These are phyloP conservation scores for Boletales sp. DNA, from an alignment of 768 basidiomycete species.

Conservation along the genomic window DNA sequence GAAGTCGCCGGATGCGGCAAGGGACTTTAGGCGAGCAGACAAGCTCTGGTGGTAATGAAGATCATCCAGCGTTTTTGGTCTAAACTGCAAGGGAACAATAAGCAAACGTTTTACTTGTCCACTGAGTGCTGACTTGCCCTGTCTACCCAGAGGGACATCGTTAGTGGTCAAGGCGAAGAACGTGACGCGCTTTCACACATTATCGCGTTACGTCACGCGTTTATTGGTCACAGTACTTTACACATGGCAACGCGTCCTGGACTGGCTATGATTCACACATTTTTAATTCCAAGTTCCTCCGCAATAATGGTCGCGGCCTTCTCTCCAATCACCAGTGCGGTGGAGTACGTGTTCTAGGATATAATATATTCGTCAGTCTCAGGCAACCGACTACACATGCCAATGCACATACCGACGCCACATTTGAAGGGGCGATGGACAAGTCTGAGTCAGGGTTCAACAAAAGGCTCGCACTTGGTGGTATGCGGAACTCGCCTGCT, in stretches of 20 bases:
- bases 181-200: slow-evolving; percentile 2
- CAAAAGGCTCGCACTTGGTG: not conserved
- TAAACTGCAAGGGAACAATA: slow-evolving; percentile 50
- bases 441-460: slow-evolving; percentile 24
- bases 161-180: slow-evolving; percentile 2
- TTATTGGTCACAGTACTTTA: slow-evolving; percentile 15
- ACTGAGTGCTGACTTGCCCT: slow-evolving; percentile 21
- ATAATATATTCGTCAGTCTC: not conserved
- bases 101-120: not conserved
- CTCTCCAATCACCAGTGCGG: slow-evolving; percentile 25
- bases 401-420: slow-evolving; percentile 27
- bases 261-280: slow-evolving; percentile 4
- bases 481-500: slow-evolving; percentile 36
- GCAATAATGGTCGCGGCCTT: slow-evolving; percentile 21
- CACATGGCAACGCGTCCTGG: not conserved
- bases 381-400: not conserved
- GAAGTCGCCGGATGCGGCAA: slow-evolving; percentile 89
- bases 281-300: slow-evolving; percentile 19
- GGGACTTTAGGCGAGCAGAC: slow-evolving; percentile 72
- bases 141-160: slow-evolving; percentile 72
- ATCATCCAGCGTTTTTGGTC: slow-evolving; percentile 78
- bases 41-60: slow-evolving; percentile 87
- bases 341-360: slow-evolving; percentile 20
- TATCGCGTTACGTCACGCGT: slow-evolving; percentile 33
- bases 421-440: slow-evolving; percentile 38